Evolutionary conservation across 805 yeast species (phyloP).

Genomic region (Zygosaccharomyces bisporus): DNA sequence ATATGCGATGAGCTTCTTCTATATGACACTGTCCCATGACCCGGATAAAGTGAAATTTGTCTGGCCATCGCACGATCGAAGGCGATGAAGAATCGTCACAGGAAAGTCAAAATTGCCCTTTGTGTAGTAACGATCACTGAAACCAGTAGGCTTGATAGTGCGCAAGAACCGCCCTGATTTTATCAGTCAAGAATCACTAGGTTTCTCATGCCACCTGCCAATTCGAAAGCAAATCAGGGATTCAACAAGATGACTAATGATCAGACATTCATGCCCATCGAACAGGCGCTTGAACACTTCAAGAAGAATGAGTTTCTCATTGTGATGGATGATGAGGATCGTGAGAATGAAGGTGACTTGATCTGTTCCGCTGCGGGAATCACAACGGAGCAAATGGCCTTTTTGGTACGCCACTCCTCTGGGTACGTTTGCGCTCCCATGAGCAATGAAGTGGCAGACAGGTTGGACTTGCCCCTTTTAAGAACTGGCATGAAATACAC

Average conservation of each 20-base stretch:
- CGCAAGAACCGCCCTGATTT: too few species aligned
- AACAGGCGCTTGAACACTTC: conserved; percentile 33
- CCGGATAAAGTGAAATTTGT: background rate
- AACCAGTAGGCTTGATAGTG: background rate
- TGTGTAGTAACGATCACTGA: background rate
- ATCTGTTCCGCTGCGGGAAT: conserved; percentile 84
- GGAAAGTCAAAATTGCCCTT: too few species aligned
- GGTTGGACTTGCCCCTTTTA: conserved; percentile 77
- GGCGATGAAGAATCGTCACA: background rate
- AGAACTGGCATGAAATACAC: conserved; percentile 28
- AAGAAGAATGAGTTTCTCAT: conserved; percentile 57
- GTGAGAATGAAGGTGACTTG: conserved; percentile 97
- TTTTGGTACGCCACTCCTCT: conserved; percentile 77
- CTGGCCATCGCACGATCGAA: background rate
- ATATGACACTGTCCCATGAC: background rate
- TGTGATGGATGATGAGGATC: conserved; percentile 94
- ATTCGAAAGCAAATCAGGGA: too few species aligned
- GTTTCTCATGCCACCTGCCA: too few species aligned
- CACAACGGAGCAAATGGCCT: conserved; percentile 88
- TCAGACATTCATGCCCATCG: conserved; percentile 25
- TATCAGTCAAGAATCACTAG: background rate
- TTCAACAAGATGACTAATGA: conserved; percentile 7
- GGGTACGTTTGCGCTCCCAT: conserved; percentile 95
- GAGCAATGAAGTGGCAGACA: conserved; percentile 71
- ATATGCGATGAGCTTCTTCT: background rate